phyloP scores from a whole-genome alignment of 768 basidiomycete genomes.

The Glaciozyma martinii region DNA sequence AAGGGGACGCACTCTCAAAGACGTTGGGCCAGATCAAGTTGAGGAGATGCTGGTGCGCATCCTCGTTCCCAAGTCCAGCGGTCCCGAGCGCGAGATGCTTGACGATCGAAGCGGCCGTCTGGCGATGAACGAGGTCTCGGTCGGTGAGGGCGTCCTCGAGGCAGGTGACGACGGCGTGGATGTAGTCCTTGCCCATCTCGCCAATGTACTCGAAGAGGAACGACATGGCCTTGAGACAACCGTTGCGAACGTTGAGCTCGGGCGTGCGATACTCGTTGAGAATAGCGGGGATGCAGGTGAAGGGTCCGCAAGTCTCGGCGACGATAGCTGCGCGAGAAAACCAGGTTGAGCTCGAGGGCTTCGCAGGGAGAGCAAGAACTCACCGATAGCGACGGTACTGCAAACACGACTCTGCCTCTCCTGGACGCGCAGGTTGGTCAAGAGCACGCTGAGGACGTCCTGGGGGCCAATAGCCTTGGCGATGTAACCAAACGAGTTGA shows the following conservation, averaged over 20 bases:
- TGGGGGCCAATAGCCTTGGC: slow-evolving; percentile 99
- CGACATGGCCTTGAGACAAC: slow-evolving; percentile 94
- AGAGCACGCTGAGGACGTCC: slow-evolving; percentile 86
- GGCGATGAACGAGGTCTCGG: slow-evolving; percentile 94
- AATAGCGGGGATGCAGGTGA: slow-evolving; percentile 98
- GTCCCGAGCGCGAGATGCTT: slow-evolving; percentile 96
- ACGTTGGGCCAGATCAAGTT: slow-evolving; percentile 99
- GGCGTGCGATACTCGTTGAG: slow-evolving; percentile 97
- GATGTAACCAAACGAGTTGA: slow-evolving; percentile 99
- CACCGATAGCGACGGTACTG: slow-evolving; percentile 88
- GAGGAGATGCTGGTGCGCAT: slow-evolving; percentile 94
- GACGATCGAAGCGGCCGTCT: slow-evolving; percentile 95
- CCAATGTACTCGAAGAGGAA: slow-evolving; percentile 99
- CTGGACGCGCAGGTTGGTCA: slow-evolving; percentile 95
- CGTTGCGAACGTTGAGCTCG: slow-evolving; percentile 95
- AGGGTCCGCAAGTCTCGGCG: slow-evolving; percentile 88
- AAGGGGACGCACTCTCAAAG: slow-evolving; percentile 53
- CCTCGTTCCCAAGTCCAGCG: slow-evolving; percentile 93
- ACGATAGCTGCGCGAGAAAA: slow-evolving; percentile 51
- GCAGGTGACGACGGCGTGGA: slow-evolving; percentile 94
- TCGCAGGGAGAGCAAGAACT: slow-evolving; percentile 19
- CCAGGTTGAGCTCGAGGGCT: background rate
- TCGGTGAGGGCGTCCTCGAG: slow-evolving; percentile 97
- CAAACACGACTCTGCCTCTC: slow-evolving; percentile 98
- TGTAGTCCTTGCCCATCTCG: slow-evolving; percentile 88